These are phyloP conservation scores for Globisporangium parvum DNA, from an alignment of 352 stramenopile genomes.

Conservation along the genomic window DNA sequence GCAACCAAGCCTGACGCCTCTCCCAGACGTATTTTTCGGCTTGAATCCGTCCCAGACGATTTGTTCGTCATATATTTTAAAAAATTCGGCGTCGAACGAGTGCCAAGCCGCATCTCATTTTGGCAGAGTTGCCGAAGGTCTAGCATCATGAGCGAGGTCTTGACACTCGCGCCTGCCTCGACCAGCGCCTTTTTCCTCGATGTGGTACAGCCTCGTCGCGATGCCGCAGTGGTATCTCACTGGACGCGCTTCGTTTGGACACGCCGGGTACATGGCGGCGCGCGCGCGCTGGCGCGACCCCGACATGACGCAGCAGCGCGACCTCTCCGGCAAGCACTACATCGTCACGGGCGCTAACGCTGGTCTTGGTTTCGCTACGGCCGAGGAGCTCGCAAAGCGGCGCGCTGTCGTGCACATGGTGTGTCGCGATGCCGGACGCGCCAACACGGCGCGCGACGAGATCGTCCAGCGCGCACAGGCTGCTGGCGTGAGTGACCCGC, in stretches of 20 bases:
- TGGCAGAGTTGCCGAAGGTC: no score
- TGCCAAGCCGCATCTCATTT: no score
- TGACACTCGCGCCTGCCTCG: no score
- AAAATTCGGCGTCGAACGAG: no score
- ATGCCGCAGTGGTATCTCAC: conserved; percentile 38
- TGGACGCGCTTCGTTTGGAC: conserved; percentile 27
- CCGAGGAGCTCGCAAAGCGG: conserved; percentile 30
- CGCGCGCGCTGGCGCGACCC: conserved; percentile 27
- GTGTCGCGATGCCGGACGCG: conserved; percentile 29
- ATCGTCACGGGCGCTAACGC: conserved; percentile 47
- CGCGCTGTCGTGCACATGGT: conserved; percentile 41
- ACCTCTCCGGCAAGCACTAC: conserved; percentile 38
- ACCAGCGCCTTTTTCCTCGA: no score
- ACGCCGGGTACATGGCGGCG: conserved; percentile 24
- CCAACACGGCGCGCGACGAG: conserved; percentile 26
- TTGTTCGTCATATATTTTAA: no score
- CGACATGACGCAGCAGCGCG: conserved; percentile 25
- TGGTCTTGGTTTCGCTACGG: conserved; percentile 32
- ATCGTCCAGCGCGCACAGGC: conserved; percentile 28
- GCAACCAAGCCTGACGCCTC: no score
- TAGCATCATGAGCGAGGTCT: no score
- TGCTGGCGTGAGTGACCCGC: conserved; percentile 20
- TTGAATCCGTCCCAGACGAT: no score
- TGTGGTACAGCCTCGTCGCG: conserved; percentile 34
- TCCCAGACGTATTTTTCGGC: no score